Evolutionary conservation across 306 rosid genomes (phyloP).

Genomic region (Prunus padus): DNA sequence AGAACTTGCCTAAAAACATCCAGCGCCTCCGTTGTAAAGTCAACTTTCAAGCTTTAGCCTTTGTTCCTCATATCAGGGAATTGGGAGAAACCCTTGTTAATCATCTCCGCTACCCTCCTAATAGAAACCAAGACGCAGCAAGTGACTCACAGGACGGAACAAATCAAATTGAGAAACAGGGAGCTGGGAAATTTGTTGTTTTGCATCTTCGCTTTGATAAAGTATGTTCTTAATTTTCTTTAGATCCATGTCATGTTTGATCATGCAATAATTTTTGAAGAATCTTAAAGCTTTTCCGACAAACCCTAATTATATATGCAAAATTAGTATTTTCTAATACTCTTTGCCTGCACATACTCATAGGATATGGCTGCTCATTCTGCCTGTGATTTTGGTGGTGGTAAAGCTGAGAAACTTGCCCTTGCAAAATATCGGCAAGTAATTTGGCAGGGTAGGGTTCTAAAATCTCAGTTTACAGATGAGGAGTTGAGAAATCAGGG

Average conservation of each 20-base stretch:
- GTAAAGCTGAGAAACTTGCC: conserved; percentile 81
- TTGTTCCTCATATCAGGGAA: conserved; percentile 71
- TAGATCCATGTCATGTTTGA: background rate
- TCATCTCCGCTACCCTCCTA: conserved; percentile 66
- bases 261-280: background rate
- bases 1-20: conserved; percentile 69
- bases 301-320: background rate
- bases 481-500: conserved; percentile 83
- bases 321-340: background rate
- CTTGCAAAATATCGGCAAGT: conserved; percentile 89
- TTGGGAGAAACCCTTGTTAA: conserved; percentile 77
- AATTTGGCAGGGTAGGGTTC: conserved; percentile 96
- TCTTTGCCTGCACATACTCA: background rate
- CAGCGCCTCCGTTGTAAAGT: conserved; percentile 90
- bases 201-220: conserved; percentile 95
- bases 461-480: conserved; percentile 89
- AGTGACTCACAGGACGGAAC: conserved; percentile 41
- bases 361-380: conserved; percentile 99
- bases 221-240: conserved; percentile 43
- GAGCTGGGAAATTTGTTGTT: conserved; percentile 71
- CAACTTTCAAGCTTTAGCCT: conserved; percentile 79
- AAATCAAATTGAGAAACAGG: conserved; percentile 32
- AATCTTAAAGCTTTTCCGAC: background rate
- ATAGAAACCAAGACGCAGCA: conserved; percentile 30
- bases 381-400: conserved; percentile 98